A percentile compares a stretch with the other conserved stretches of the same genome.
Conservation (phyloP, 2,329 filamentous ascomycete genomes). For the Clonostachys rosea region DNA sequence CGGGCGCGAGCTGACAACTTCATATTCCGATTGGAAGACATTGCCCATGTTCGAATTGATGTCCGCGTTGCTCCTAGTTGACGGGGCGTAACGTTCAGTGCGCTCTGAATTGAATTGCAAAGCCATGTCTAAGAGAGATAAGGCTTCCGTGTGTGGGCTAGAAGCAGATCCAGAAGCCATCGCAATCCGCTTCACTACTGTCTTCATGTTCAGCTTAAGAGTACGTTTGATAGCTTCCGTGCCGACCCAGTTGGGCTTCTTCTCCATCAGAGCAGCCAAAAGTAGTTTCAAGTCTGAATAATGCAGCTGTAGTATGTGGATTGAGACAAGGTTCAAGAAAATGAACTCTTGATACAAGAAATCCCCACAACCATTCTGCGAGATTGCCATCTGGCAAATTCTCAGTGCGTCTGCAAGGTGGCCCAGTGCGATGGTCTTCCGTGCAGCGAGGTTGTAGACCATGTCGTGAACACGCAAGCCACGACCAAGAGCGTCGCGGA, state of each 20-base stretch:
- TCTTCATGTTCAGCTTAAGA: conserved; percentile 22
- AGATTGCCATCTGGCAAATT: conserved; percentile 27
- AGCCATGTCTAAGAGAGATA: too few relatives aligned
- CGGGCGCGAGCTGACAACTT: too few relatives aligned
- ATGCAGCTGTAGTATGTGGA: conserved; percentile 20
- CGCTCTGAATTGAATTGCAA: too few relatives aligned
- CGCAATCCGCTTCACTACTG: conserved; percentile 16
- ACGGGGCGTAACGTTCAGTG: too few relatives aligned
- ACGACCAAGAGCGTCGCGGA: conserved; percentile 17
- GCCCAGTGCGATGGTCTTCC: background rate
- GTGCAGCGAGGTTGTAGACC: conserved; percentile 18
- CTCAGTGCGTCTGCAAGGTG: conserved; percentile 18
- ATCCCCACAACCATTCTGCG: conserved; percentile 26
- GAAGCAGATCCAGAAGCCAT: conserved; percentile 2
- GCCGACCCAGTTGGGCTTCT: conserved; percentile 5
- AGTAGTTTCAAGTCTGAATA: conserved; percentile 22
- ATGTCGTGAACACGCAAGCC: conserved; percentile 24
- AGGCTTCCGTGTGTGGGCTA: too few relatives aligned
- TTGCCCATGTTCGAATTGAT: too few relatives aligned
- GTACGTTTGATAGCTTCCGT: background rate
- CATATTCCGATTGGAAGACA: too few relatives aligned
- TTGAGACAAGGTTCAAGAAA: conserved; percentile 25
- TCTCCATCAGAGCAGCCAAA: conserved; percentile 20
- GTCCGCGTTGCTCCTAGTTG: too few relatives aligned
- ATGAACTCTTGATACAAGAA: conserved; percentile 28